phyloP scores from a whole-genome alignment of 208 protist genomes.

The Dictyostelium gargantuum region DNA sequence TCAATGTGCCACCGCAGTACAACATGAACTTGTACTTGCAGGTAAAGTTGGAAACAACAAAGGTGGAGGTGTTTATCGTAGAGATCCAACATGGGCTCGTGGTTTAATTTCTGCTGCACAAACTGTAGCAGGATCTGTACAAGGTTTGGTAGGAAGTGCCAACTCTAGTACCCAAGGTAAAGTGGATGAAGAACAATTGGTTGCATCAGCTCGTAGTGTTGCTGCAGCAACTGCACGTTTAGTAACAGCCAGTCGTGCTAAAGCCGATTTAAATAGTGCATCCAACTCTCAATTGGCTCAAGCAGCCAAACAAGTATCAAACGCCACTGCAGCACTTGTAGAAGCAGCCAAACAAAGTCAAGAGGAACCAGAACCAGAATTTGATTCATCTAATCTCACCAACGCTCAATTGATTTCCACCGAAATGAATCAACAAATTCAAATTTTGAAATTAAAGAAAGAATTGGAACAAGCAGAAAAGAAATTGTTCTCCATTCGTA shows the following conservation, averaged over 20 bases:
- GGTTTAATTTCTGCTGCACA: slow-evolving; percentile 71
- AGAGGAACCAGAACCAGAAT: not conserved
- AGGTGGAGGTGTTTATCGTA: slow-evolving; percentile 35
- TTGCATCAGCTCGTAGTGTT: slow-evolving; percentile 59
- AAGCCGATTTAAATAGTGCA: slow-evolving; percentile 24
- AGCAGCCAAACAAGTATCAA: slow-evolving; percentile 57
- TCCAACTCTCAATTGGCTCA: slow-evolving; percentile 59
- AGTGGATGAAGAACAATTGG: slow-evolving; percentile 41
- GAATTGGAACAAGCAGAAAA: slow-evolving; percentile 64
- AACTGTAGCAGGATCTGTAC: slow-evolving; percentile 64
- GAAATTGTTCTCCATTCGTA: slow-evolving; percentile 59
- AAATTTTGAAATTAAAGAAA: slow-evolving; percentile 61
- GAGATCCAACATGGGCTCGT: slow-evolving; percentile 67
- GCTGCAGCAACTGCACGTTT: slow-evolving; percentile 60
- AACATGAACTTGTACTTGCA: slow-evolving; percentile 41
- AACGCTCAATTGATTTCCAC: slow-evolving; percentile 9
- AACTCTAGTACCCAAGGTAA: slow-evolving; percentile 57
- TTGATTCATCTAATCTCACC: not conserved
- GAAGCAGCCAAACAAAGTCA: slow-evolving; percentile 53
- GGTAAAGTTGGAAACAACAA: slow-evolving; percentile 34
- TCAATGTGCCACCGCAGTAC: slow-evolving; percentile 28
- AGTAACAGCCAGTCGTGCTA: slow-evolving; percentile 41
- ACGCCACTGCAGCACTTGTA: slow-evolving; percentile 47
- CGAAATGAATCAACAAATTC: slow-evolving; percentile 68
- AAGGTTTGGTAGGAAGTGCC: slow-evolving; percentile 39